Base-by-base conservation (phyloP, 1,139 yeast genomes). In the Hanseniaspora uvarum region DNA sequence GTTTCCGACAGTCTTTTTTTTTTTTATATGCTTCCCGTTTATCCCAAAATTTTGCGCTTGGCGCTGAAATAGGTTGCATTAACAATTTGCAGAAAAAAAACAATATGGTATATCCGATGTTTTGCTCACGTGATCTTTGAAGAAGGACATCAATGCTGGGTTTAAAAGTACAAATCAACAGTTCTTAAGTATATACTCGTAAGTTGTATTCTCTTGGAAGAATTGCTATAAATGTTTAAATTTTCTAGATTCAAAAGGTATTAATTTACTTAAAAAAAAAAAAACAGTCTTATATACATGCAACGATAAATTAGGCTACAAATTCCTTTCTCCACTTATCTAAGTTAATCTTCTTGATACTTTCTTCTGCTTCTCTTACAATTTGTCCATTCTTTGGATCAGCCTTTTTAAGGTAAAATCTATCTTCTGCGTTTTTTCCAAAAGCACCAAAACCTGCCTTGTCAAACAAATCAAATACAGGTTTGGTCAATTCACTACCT, bases 401-500 rank as follows among this genome's bases (percentile, higher is more conserved):
- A 18, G 47, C 47, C 36, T 50, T 50, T 21, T 36, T 43, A 23
- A 50, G 28, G 12, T 41, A 50, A 31, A 41, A 38, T n/a, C 31
- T 24, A 12, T 43, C 45, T 36, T 37, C 45, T 5, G 43, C 43
- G 24, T 31, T 19, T 36, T 50, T 50, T 8, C 53, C 53, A 43
- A 50, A 50, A 6, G 53, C 53, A 4, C 53, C 53, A 14, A 50
- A 28, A 4, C 53, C 87, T 87, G 53, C 53, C 67, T 86, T 86
- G 64, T 82, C 83, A 66, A 92, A 78, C 58, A 92, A 71, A 61
- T 80, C 80, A 5, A 81, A 77, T 12, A 89, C 95, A 5, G 94
- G 74, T 45, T 85, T 89, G 34, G 94, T 81, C 4, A 96, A 95
- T 66, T 86, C 95, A 1, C 97, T 98, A n/a, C 99, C 99, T 16